These are phyloP conservation scores for Austroboletus niveus DNA, from an alignment of 1,284 basidiomycete genomes.

Conservation along the genomic window DNA sequence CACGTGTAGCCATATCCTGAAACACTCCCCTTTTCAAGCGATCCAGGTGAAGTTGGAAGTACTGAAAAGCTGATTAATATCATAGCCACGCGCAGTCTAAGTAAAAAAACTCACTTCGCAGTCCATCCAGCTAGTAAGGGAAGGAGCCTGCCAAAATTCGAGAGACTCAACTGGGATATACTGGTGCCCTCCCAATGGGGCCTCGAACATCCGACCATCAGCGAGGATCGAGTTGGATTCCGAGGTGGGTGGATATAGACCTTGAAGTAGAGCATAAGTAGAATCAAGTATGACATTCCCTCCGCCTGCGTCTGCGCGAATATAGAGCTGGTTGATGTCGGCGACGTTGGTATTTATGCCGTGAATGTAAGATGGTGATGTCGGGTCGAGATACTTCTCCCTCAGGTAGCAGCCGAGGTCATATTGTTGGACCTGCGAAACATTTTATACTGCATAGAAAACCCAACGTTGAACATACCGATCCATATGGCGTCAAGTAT, in stretches of 20 bases:
- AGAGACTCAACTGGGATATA: constrained; percentile 33
- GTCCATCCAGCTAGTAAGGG: constrained; percentile 33
- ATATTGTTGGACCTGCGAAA: constrained; percentile 36
- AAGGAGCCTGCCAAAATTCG: constrained; percentile 26
- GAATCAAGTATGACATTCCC: constrained; percentile 45
- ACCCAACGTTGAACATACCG: constrained; percentile 22
- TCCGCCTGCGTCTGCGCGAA: constrained; percentile 43
- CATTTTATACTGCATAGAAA: background rate
- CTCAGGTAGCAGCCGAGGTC: constrained; percentile 41
- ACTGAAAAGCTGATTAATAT: constrained; percentile 13
- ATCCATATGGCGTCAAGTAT: constrained; percentile 46
- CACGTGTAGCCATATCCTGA: constrained; percentile 30
- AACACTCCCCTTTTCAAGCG: constrained; percentile 37
- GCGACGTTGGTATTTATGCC: constrained; percentile 33
- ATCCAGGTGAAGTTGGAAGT: constrained; percentile 27
- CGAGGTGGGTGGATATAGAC: constrained; percentile 43
- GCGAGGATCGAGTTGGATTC: constrained; percentile 40
- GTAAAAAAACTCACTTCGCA: constrained; percentile 21
- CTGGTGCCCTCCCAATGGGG: constrained; percentile 53
- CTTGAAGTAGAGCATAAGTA: constrained; percentile 39
- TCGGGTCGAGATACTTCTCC: constrained; percentile 35
- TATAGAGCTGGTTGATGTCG: constrained; percentile 30
- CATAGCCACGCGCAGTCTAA: too few species aligned
- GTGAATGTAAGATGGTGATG: constrained; percentile 33
- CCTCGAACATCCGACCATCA: constrained; percentile 46